A percentile compares a stretch with the other conserved stretches of the same genome.
Evolutionary conservation across 257 asterid species (phyloP).

Genomic region (Anisodus acutangulus): DNA sequence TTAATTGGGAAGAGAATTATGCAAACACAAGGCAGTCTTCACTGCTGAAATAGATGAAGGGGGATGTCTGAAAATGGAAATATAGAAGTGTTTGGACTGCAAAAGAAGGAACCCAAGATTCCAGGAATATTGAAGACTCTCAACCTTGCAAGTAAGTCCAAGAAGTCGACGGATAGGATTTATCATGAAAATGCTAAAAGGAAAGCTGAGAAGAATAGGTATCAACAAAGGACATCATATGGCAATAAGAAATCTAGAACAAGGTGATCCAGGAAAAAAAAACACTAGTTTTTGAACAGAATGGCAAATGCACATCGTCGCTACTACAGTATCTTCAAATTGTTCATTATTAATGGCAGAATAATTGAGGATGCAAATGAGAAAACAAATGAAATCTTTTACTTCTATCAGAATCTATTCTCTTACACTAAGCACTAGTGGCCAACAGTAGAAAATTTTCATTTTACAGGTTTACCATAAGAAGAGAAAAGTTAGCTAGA

Average conservation of each 20-base stretch:
- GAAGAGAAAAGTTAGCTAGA: background rate
- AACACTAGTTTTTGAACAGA: constrained; percentile 18
- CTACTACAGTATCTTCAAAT: constrained; percentile 13
- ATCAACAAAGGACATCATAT: background rate
- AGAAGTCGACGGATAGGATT: background rate
- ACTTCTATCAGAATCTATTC: background rate
- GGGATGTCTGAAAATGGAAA: background rate
- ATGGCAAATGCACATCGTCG: background rate
- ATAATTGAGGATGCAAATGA: background rate
- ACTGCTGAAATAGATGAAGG: background rate
- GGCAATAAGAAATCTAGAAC: too few species aligned
- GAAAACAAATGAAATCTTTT: background rate
- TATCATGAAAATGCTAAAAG: background rate
- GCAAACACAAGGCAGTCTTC: background rate
- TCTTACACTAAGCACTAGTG: background rate
- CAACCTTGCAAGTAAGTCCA: background rate
- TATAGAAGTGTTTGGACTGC: background rate
- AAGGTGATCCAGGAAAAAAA: background rate
- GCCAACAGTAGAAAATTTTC: background rate
- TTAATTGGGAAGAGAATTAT: background rate
- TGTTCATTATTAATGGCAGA: background rate
- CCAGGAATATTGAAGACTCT: background rate
- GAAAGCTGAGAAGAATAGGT: background rate
- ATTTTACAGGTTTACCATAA: background rate
- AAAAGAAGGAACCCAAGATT: background rate